Evolutionary conservation across 1,139 yeast genomes (phyloP).

Genomic region (Zygoascus hellenicus): DNA sequence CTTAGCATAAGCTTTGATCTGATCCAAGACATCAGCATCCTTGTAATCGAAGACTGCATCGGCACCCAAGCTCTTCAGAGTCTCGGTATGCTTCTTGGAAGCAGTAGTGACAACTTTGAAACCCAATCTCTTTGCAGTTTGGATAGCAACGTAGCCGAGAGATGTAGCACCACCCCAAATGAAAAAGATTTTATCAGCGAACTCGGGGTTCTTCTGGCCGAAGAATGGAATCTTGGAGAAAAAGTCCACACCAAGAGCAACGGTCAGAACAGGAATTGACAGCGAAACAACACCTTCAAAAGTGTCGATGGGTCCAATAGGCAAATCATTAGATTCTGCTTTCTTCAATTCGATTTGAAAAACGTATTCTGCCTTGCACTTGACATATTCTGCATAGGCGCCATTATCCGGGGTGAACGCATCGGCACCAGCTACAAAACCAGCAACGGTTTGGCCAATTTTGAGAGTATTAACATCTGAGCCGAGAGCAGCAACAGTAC

Average conservation of each 20-base stretch:
- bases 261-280: slow-evolving; percentile 36
- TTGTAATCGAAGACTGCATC: slow-evolving; percentile 55
- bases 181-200: slow-evolving; percentile 31
- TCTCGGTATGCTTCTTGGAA: slow-evolving; percentile 40
- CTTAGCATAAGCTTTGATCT: slow-evolving; percentile 41
- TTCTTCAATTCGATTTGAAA: slow-evolving; percentile 20
- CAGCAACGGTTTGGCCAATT: slow-evolving; percentile 51
- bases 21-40: slow-evolving; percentile 46
- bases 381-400: slow-evolving; percentile 52
- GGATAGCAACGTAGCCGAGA: slow-evolving; percentile 51
- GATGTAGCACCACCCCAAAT: slow-evolving; percentile 65
- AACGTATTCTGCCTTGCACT: slow-evolving; percentile 22
- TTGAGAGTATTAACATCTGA: slow-evolving; percentile 43
- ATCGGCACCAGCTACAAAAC: slow-evolving; percentile 41
- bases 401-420: slow-evolving; percentile 41
- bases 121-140: slow-evolving; percentile 46
- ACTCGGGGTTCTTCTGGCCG: slow-evolving; percentile 12
- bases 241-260: slow-evolving; percentile 17
- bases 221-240: slow-evolving; percentile 17
- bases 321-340: slow-evolving; percentile 19
- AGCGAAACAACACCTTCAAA: slow-evolving; percentile 60
- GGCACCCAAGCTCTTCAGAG: slow-evolving; percentile 49
- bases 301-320: slow-evolving; percentile 40
- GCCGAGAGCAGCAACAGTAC: slow-evolving; percentile 55
- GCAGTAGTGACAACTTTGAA: slow-evolving; percentile 52